A percentile compares a stretch with the other conserved stretches of the same genome.
Conservation (phyloP, 345 rosid genomes). For the Gossypium sturtianum region DNA sequence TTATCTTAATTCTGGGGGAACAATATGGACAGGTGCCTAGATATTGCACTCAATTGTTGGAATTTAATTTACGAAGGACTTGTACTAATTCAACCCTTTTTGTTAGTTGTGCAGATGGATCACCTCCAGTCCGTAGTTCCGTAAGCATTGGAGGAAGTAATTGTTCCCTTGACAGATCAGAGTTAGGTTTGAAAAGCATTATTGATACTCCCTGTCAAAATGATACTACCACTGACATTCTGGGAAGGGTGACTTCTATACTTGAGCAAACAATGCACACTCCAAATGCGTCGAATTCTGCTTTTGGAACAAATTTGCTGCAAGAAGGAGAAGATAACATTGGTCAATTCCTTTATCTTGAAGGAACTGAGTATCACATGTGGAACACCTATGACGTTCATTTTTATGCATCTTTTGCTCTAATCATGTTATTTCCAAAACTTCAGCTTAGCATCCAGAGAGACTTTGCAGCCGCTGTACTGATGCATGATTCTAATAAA, state of each 20-base stretch:
- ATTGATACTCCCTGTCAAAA: conserved; percentile 27
- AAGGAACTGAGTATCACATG: conserved; percentile 86
- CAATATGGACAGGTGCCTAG: conserved; percentile 79
- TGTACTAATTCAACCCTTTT: neutral
- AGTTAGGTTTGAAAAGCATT: conserved; percentile 28
- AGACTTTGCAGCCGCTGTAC: conserved; percentile 89
- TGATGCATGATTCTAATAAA: conserved; percentile 82
- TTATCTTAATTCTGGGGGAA: conserved; percentile 86
- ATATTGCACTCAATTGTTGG: neutral
- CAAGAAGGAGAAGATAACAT: conserved; percentile 89
- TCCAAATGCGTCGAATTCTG: conserved; percentile 62
- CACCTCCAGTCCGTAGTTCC: conserved; percentile 61
- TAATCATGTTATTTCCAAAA: conserved; percentile 83
- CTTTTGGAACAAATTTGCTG: conserved; percentile 83
- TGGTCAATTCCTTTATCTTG: conserved; percentile 88
- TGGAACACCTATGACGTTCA: conserved; percentile 98
- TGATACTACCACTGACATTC: conserved; percentile 52
- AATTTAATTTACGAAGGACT: neutral
- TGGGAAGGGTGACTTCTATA: conserved; percentile 63
- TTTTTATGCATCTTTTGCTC: conserved; percentile 83
- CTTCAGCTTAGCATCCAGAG: conserved; percentile 86
- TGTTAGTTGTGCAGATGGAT: conserved; percentile 52
- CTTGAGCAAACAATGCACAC: conserved; percentile 61
- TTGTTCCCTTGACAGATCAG: conserved; percentile 71
- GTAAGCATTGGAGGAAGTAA: conserved; percentile 50